Conservation (phyloP, 306 rosid species). For the Cicer judaicum region DNA sequence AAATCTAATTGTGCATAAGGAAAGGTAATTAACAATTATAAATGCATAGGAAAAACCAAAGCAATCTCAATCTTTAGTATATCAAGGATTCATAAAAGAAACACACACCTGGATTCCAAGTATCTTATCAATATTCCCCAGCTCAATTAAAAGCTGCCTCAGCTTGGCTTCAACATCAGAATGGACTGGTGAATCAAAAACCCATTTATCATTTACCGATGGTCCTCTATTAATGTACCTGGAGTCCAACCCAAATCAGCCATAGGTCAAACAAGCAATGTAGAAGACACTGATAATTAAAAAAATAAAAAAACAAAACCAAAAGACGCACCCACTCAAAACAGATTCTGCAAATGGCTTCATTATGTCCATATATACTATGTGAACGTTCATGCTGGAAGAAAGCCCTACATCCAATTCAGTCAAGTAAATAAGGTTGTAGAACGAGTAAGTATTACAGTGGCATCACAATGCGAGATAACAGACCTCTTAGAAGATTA, state of each 20-base stretch:
- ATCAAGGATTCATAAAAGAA: slow-evolving; percentile 25
- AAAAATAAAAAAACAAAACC: slow-evolving; percentile 8
- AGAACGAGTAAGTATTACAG: slow-evolving; percentile 34
- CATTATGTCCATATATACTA: slow-evolving; percentile 90
- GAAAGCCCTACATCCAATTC: slow-evolving; percentile 78
- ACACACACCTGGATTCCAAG: slow-evolving; percentile 91
- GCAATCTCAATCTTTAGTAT: slow-evolving; percentile 21
- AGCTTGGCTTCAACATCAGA: slow-evolving; percentile 87
- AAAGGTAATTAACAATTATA: slow-evolving; percentile 25
- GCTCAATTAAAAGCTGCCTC: slow-evolving; percentile 74
- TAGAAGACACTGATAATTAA: neutral
- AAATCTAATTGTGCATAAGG: slow-evolving; percentile 2
- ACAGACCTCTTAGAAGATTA: slow-evolving; percentile 93
- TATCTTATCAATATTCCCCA: slow-evolving; percentile 79
- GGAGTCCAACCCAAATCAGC: slow-evolving; percentile 49
- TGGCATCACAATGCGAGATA: slow-evolving; percentile 32
- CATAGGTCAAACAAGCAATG: slow-evolving; percentile 49
- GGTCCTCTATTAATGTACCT: slow-evolving; percentile 79
- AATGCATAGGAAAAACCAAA: slow-evolving; percentile 20
- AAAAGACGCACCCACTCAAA: slow-evolving; percentile 75
- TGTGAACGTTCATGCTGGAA: slow-evolving; percentile 79
- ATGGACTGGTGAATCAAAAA: slow-evolving; percentile 74
- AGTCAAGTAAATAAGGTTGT: slow-evolving; percentile 41
- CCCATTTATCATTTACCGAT: slow-evolving; percentile 77
- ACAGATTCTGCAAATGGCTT: slow-evolving; percentile 96